These are phyloP conservation scores for Daldinia caldariorum DNA, from an alignment of 495 filamentous ascomycete genomes.

Conservation along the genomic window DNA sequence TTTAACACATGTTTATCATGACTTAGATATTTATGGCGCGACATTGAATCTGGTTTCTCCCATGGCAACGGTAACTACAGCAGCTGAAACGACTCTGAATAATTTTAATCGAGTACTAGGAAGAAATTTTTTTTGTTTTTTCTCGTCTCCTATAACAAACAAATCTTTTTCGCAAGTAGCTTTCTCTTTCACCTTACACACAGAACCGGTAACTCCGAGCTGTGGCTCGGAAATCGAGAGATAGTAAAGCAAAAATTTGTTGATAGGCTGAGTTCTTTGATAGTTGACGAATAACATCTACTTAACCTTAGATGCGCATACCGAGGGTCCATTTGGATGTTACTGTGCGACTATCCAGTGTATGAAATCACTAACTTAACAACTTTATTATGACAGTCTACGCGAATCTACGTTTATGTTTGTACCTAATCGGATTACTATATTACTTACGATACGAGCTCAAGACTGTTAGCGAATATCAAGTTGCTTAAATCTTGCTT, in stretches of 20 bases:
- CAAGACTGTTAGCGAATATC: neutral
- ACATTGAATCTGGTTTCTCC: constrained; percentile 3
- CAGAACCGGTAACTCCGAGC: constrained; percentile 28
- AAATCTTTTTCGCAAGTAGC: neutral
- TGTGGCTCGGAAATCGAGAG: constrained; percentile 31
- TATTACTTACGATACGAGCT: neutral
- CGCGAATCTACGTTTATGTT: no score
- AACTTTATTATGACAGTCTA: no score
- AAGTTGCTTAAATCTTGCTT: neutral
- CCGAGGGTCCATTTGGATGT: neutral
- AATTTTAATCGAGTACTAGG: neutral
- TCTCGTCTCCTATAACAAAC: neutral
- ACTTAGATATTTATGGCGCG: neutral
- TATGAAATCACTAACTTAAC: no score
- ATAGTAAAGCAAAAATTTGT: neutral
- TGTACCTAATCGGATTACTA: no score
- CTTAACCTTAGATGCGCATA: neutral
- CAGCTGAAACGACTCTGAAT: neutral
- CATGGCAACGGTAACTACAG: neutral
- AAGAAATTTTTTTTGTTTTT: neutral
- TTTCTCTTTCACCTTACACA: neutral
- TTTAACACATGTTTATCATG: neutral
- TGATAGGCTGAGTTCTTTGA: constrained; percentile 7
- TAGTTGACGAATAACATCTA: neutral
- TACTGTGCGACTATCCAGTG: neutral